Conservation (phyloP, 305 asterid species). For the Ajuga reptans region DNA sequence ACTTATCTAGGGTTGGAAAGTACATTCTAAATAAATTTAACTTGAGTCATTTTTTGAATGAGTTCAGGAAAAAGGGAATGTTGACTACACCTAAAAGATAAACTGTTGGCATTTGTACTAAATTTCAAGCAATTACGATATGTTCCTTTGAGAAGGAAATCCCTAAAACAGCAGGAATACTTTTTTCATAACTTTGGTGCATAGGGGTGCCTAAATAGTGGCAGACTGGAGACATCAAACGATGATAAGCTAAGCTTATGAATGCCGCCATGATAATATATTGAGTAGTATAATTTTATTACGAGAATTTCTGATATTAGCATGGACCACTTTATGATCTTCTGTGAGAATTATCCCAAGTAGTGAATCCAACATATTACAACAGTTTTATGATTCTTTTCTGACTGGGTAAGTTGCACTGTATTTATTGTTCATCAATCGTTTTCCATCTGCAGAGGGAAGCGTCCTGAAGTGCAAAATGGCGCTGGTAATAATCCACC, state of each 20-base stretch:
- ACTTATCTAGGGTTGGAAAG: not conserved
- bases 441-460: constrained; percentile 38
- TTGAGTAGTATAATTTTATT: no score
- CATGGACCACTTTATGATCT: no score
- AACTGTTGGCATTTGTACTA: not conserved
- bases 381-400: not conserved
- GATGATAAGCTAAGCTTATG: not conserved
- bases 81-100: not conserved
- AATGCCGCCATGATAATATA: no score
- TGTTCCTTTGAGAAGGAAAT: not conserved
- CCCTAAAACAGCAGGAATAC: not conserved
- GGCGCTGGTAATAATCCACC: constrained; percentile 36
- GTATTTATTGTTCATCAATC: not conserved
- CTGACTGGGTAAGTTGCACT: no score
- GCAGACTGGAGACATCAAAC: not conserved
- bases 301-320: no score
- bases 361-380: not conserved
- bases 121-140: not conserved
- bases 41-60: no score
- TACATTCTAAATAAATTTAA: not conserved
- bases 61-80: not conserved
- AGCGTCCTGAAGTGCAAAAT: constrained; percentile 51
- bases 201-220: not conserved
- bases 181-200: no score
- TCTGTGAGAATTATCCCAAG: not conserved